Evolutionary conservation across 805 yeast genomes (phyloP), one percentile per base, ranked within the genome.

Genomic region (Monosporozyma aquatica): DNA sequence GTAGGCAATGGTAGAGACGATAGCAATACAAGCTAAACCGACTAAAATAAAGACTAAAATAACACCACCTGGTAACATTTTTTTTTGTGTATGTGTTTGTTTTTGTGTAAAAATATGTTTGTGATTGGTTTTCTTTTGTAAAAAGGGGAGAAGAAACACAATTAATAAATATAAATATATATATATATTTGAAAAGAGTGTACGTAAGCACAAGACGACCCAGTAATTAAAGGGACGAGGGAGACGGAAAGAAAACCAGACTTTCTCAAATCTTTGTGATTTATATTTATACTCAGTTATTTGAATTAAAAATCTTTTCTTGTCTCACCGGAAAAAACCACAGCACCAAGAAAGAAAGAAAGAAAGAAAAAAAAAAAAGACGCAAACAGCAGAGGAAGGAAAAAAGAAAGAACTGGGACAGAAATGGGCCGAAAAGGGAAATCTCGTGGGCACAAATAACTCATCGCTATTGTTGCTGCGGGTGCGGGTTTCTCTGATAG

Each of bases 11-110:
- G 61, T 56, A 41, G 42, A 27, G 41, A 59, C 37, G 43, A 63
- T 55, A 44, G 61, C 66, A 47, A 54, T 43, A 51, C 51, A 41
- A 45, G 67, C 63, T 51, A 62, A 56, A 49, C 57, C 60, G 50
- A 60, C 60, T 45, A 62, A 51, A 46, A 62, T 67, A 67, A 79
- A 78, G 52, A 80, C 86, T 62, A 79, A 70, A 64, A 79, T 79
- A 69, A 80, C 85, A 68, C 86, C 86, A 50, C 79, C 71, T 65
- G 86, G 84, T 60, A 79, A 70, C 82, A 77, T 78, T 60, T 58
- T 57, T 41, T 36, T 28, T 38, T 41, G 42, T 29, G 42, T 30
- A 28, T 39, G 25, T 23, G 25, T 28, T 37, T 42, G 34, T 13
- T 14, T 18, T n/a, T 21, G 22, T 37, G 26, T 26, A 30, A 23